A percentile compares a stretch with the other conserved stretches of the same genome.
phyloP scores from a whole-genome alignment of 768 basidiomycete species.

The Suillus bovinus region DNA sequence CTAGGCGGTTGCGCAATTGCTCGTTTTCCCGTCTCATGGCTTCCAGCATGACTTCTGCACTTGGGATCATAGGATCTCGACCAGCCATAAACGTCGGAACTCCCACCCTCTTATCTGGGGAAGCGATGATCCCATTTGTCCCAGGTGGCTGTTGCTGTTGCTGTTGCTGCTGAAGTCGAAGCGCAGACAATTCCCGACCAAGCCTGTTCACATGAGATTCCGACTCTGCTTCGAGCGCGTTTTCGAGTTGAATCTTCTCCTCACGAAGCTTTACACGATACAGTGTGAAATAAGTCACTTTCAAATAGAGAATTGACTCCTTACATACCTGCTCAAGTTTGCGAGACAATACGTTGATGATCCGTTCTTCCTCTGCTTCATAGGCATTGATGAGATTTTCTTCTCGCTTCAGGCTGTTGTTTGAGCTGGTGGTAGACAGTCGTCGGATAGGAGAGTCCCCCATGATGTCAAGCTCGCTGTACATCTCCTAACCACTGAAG shows the following conservation, averaged over 20 bases:
- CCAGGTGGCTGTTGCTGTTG: constrained; percentile 20
- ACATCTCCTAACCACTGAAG: not conserved
- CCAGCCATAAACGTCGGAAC: constrained; percentile 11
- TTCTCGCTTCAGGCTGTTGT: constrained; percentile 47
- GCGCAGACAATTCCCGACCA: constrained; percentile 64
- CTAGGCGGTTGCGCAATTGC: constrained; percentile 60
- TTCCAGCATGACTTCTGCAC: constrained; percentile 64
- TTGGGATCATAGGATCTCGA: constrained; percentile 37
- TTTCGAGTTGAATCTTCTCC: constrained; percentile 84
- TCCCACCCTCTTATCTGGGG: constrained; percentile 24
- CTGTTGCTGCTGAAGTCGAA: constrained; percentile 61
- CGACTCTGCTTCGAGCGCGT: constrained; percentile 81
- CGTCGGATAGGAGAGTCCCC: constrained; percentile 53
- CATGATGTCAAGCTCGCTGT: constrained; percentile 18
- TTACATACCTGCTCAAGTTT: constrained; percentile 75
- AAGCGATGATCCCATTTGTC: constrained; percentile 27
- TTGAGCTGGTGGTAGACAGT: constrained; percentile 55
- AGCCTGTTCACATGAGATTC: constrained; percentile 82
- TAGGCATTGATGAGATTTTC: constrained; percentile 87
- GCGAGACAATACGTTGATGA: constrained; percentile 78
- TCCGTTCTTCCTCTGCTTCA: constrained; percentile 88
- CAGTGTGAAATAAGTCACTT: constrained; percentile 5
- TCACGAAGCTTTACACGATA: constrained; percentile 64
- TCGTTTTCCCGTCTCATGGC: constrained; percentile 82
- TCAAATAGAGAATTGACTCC: constrained; percentile 2